Percentiles rank a stretch among this genome's conserved stretches.
These are phyloP conservation scores for Plasmodium cynomolgi DNA, from an alignment of 169 alveolate species.

Conservation along the genomic window DNA sequence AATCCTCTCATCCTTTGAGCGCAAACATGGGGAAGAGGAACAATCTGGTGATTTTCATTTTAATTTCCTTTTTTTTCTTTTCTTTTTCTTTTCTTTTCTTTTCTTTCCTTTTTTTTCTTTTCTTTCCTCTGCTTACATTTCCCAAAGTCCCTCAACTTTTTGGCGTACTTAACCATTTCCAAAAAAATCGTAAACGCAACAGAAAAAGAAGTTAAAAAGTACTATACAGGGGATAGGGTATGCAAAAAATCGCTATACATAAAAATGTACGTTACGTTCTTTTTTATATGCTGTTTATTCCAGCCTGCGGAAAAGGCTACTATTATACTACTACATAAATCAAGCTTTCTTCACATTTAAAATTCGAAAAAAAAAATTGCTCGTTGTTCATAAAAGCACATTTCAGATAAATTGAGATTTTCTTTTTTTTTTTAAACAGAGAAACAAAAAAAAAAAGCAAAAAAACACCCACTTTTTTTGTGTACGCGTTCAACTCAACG, in stretches of 20 bases:
- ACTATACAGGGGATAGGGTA: not conserved
- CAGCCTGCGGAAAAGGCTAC: not conserved
- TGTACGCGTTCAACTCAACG: not conserved
- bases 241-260: not conserved
- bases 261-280: not conserved
- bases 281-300: not conserved
- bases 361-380: not conserved
- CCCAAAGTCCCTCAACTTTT: slow-evolving; percentile 46
- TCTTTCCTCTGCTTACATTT: slow-evolving; percentile 26
- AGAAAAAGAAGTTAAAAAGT: slow-evolving; percentile 4
- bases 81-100: not conserved
- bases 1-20: not conserved
- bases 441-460: not conserved
- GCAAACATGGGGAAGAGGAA: not conserved
- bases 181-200: slow-evolving; percentile 9
- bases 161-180: slow-evolving; percentile 70
- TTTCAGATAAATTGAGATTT: not conserved
- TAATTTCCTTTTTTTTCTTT: no score
- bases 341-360: not conserved
- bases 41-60: not conserved
- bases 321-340: no score
- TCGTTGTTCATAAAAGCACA: not conserved
- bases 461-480: not conserved
- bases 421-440: not conserved
- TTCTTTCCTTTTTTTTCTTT: not conserved